These are phyloP conservation scores for Apiotrichum laibachii DNA, from an alignment of 1,284 basidiomycete species.

Conservation along the genomic window DNA sequence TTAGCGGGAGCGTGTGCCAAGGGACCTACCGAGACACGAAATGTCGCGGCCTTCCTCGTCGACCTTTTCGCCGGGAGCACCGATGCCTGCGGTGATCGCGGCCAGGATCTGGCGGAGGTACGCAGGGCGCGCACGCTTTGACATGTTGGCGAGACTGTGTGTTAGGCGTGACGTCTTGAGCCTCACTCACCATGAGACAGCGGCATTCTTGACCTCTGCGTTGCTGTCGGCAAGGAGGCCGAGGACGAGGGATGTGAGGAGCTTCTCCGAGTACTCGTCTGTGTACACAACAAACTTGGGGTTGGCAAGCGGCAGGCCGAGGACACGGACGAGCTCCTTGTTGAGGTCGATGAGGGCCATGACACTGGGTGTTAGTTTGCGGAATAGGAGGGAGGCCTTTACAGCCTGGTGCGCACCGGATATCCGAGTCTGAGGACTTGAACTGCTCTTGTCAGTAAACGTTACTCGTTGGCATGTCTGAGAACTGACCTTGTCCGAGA, in stretches of 20 bases:
- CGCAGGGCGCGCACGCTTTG: slow-evolving; percentile 46
- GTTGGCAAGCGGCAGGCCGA: slow-evolving; percentile 43
- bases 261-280: slow-evolving; percentile 77
- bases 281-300: slow-evolving; percentile 47
- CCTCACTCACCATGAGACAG: slow-evolving; percentile 75
- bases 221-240: slow-evolving; percentile 86
- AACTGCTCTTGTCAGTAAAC: slow-evolving; percentile 25
- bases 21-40: slow-evolving; percentile 73
- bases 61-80: slow-evolving; percentile 26
- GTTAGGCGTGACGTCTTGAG: slow-evolving; percentile 2
- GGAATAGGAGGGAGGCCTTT: neutral
- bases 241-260: slow-evolving; percentile 74
- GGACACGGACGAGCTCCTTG: slow-evolving; percentile 73
- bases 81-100: slow-evolving; percentile 49
- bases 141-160: slow-evolving; percentile 37
- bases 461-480: no score
- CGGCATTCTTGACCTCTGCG: slow-evolving; percentile 96
- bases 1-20: neutral
- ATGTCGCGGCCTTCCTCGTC: slow-evolving; percentile 67
- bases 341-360: slow-evolving; percentile 93
- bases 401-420: slow-evolving; percentile 28
- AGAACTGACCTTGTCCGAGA: slow-evolving; percentile 21
- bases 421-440: slow-evolving; percentile 42
- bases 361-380: slow-evolving; percentile 58
- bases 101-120: slow-evolving; percentile 86